Base-by-base conservation (phyloP, 2,329 filamentous ascomycete species). In the Sarocladium strictum region DNA sequence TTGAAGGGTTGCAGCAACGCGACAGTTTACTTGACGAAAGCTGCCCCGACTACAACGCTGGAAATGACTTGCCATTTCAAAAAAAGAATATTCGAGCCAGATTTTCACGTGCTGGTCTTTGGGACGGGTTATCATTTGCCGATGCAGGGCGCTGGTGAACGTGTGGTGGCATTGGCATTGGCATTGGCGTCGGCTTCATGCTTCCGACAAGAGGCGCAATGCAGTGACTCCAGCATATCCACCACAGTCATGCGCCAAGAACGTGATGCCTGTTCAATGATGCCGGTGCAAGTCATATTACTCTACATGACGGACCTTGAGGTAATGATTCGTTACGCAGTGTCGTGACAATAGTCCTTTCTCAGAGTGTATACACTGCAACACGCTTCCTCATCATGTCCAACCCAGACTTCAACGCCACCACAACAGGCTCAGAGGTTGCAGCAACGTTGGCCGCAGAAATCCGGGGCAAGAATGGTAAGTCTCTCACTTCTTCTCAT, bases 401-500 rank as follows among this genome's bases (percentile, higher is more conserved):
- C 29, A 51, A 35, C 17, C 27, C 47, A 33, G 47, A 51, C 11
- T 51, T 51, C 47, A 51, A 35, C n/a, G 47, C 26, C 10, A 23
- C 47, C 27, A 51, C 47, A 21, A 51, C 47, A 10, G 47, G 47
- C 47, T 19, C 19, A 24, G 47, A 51, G n/a, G 47, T 51, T 35
- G 47, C 47, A 21, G 29, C 26, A 23, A 15, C 27, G 3, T 29
- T 35, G n/a, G 26, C 47, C 29, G 23, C 19, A 4, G 27, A 51
- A 23, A 51, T 51, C 10, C 47, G 27, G 15, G 47, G 47, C 47
- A 51, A 51, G 24, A 51, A 51, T 51, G 47, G 47, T 51, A 24
- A 23, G 10, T 38, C 40, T 45, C 3, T 23, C 40, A 23, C 40
- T 45, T 45, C 17, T 32, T 32, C 6, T 32, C 29, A 32, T n/a